Percentiles rank a stretch among this genome's conserved stretches.
Conservation (phyloP, 495 filamentous ascomycete species). For the Polyplosphaeria fusca region DNA sequence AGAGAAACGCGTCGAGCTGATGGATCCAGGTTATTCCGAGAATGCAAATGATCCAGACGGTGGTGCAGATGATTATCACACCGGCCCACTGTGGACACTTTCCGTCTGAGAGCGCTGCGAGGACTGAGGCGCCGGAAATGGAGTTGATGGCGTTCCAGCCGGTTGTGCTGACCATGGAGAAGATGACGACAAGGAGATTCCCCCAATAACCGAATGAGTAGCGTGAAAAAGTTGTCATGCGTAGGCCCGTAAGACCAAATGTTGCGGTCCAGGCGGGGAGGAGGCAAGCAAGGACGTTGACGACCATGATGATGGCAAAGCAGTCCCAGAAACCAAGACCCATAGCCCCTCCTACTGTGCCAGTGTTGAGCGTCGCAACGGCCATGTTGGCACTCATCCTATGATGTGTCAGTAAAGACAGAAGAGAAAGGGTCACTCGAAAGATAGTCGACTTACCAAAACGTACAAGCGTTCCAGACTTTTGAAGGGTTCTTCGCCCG, state of each 20-base stretch:
- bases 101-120: conserved; percentile 26
- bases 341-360: conserved; percentile 25
- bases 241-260: conserved; percentile 40
- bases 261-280: conserved; percentile 44
- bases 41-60: conserved; percentile 29
- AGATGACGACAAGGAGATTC: conserved; percentile 27
- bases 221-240: conserved; percentile 45
- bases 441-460: conserved; percentile 18
- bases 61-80: conserved; percentile 31
- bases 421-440: neutral
- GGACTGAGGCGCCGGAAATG: conserved; percentile 23
- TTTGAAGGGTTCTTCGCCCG: conserved; percentile 15
- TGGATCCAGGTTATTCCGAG: conserved; percentile 32
- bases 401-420: neutral
- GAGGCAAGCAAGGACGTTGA: conserved; percentile 35
- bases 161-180: conserved; percentile 30
- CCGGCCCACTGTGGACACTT: conserved; percentile 26
- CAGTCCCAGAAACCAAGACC: conserved; percentile 31
- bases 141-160: conserved; percentile 33
- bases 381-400: conserved; percentile 33
- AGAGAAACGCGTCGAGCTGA: conserved; percentile 36
- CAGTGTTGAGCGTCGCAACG: conserved; percentile 24
- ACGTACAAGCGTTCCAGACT: conserved; percentile 29
- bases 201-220: conserved; percentile 34
- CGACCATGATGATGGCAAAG: conserved; percentile 30